A percentile compares a stretch with the other conserved stretches of the same genome.
These are phyloP conservation scores for Neurospora cerealis DNA, from an alignment of 495 filamentous ascomycete species.

Conservation along the genomic window DNA sequence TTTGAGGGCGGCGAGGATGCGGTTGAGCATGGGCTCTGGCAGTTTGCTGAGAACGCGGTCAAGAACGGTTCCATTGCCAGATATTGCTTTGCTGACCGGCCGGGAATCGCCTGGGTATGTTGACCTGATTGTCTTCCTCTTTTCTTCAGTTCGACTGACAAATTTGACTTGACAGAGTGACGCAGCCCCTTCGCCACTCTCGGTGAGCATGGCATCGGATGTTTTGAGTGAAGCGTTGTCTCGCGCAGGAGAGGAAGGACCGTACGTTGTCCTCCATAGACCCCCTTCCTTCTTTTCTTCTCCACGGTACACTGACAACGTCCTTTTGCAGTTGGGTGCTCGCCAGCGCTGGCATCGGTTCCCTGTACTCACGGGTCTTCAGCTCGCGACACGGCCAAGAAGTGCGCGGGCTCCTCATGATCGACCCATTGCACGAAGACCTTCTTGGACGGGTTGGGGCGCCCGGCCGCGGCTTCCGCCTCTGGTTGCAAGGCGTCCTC, in stretches of 20 bases:
- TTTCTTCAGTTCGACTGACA: not conserved
- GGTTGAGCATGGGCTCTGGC: conserved; percentile 64
- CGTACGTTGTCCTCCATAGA: conserved; percentile 18
- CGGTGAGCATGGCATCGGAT: conserved; percentile 80
- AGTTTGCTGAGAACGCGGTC: conserved; percentile 56
- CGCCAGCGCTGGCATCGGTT: conserved; percentile 60
- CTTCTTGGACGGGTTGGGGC: conserved; percentile 56
- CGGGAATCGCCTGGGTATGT: conserved; percentile 69
- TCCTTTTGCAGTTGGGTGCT: conserved; percentile 43
- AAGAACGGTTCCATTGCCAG: conserved; percentile 65
- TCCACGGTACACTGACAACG: not conserved
- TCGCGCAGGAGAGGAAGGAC: conserved; percentile 69
- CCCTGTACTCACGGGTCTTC: conserved; percentile 84
- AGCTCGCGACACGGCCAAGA: conserved; percentile 64
- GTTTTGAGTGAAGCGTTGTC: conserved; percentile 76
- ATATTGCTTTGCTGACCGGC: conserved; percentile 94
- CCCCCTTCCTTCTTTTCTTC: not conserved
- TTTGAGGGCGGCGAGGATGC: conserved; percentile 73
- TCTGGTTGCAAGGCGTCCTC: conserved; percentile 78
- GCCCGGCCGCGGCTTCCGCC: conserved; percentile 62
- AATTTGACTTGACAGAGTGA: conserved; percentile 42
- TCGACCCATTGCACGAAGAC: conserved; percentile 83
- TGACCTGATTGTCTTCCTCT: not conserved
- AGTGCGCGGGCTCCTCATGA: conserved; percentile 67
- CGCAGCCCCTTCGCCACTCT: conserved; percentile 85